These are phyloP conservation scores for Leccinum uliginosum DNA, from an alignment of 768 basidiomycete genomes.

Conservation along the genomic window DNA sequence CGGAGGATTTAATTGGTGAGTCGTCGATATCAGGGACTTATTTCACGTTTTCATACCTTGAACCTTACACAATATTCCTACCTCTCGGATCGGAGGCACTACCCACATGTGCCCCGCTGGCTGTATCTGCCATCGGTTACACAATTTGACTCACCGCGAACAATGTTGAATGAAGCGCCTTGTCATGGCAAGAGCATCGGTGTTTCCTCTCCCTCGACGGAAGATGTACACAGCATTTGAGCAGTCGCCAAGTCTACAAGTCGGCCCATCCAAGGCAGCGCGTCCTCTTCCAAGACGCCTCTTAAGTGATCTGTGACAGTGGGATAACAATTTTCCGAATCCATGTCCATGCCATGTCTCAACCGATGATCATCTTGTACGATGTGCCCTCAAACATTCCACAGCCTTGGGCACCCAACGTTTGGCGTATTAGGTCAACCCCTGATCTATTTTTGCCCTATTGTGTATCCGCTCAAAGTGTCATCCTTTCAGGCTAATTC, in stretches of 20 bases:
- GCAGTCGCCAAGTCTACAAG: neutral
- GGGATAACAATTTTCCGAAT: neutral
- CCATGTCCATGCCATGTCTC: constrained; percentile 31
- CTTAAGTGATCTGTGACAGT: constrained; percentile 9
- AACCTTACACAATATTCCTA: neutral
- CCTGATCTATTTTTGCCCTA: neutral
- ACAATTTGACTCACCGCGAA: neutral
- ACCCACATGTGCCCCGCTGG: neutral
- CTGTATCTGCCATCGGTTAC: constrained; percentile 8
- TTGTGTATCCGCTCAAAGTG: neutral
- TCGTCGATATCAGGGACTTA: constrained; percentile 5
- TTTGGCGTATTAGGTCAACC: constrained; percentile 64
- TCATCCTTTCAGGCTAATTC: constrained; percentile 47
- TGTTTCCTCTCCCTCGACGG: constrained; percentile 8
- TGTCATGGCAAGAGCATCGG: constrained; percentile 11
- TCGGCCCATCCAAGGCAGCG: constrained; percentile 2
- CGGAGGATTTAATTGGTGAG: neutral
- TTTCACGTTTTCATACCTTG: constrained; percentile 2
- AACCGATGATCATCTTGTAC: constrained; percentile 59
- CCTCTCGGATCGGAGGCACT: neutral
- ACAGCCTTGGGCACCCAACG: constrained; percentile 73
- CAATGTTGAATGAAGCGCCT: neutral
- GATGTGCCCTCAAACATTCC: constrained; percentile 57
- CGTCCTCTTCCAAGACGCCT: neutral
- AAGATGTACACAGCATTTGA: constrained; percentile 11